Evolutionary conservation across 495 filamentous ascomycete genomes (phyloP), one percentile per base, ranked within the genome.

Genomic region (Aspergillus cavernicola): DNA sequence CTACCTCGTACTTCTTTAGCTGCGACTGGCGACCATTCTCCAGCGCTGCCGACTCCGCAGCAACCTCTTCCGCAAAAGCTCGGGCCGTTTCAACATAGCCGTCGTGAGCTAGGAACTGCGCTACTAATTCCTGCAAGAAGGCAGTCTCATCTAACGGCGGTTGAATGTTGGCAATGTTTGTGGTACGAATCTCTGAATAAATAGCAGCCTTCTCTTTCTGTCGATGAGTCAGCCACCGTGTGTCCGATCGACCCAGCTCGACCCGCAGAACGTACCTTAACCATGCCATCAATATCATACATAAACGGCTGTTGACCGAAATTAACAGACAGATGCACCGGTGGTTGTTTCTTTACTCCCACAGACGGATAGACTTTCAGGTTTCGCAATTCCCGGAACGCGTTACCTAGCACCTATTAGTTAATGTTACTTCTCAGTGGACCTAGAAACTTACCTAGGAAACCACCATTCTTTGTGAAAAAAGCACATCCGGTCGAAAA

Each of bases 41-140:
- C 24, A 95, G 68, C 7, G 85, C 80, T 52, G 71, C 70, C 52
- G 84, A 82, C 65, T 95, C 91, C 15, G 75, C 73, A 31, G 83
- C 82, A 5, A 95, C 84, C 64, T 97, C 95, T 62, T 86, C 80
- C 6, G 87, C 84, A 70, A 99, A 97, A 0, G 88, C 90, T 55
- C 84, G 81, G 13, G 92, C 90, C 6, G 93, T 95, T 52, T 96
- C 92, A n/a, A 97, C 85, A 57, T 96, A 97, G 50, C 93, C 95
- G 65, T 97, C 95, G 61, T 97, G 93, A 32, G 89, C 88, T 6
- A 99, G 76, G 59, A 92, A 96, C 67, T 97, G 92, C 10, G 90
- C 79, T 15, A 95, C 85, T 53, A 92, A 67, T 57, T 86, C 80
- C 65, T 97, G 93, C 33, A 96, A 80, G 26, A 98, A 76, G 22